These are phyloP conservation scores for Quercus cerris DNA, from an alignment of 306 rosid species.

Conservation along the genomic window DNA sequence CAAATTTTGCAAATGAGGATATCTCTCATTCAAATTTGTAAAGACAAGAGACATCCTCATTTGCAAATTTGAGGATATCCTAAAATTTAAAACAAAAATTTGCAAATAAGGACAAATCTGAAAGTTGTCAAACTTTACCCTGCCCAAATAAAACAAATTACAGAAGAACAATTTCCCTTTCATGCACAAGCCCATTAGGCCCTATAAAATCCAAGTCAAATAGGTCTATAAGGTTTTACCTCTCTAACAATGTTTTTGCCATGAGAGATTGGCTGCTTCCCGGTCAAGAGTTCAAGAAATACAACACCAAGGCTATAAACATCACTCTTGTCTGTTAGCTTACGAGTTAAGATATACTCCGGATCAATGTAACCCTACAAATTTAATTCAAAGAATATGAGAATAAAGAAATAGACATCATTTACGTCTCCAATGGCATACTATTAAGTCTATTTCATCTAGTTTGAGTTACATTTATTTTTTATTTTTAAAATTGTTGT, in stretches of 20 bases:
- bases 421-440: not conserved
- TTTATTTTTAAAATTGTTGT: not conserved
- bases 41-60: too few species aligned
- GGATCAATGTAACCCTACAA: slow-evolving; percentile 20
- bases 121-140: too few species aligned
- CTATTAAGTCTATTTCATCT: not conserved
- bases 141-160: not conserved
- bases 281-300: slow-evolving; percentile 80
- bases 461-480: not conserved
- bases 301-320: slow-evolving; percentile 52
- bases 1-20: too few species aligned
- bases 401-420: not conserved
- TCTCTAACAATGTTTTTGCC: slow-evolving; percentile 97
- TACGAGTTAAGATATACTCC: not conserved
- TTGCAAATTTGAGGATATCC: too few species aligned
- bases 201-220: not conserved
- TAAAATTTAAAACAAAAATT: too few species aligned
- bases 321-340: not conserved
- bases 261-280: slow-evolving; percentile 88
- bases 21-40: too few species aligned
- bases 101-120: not conserved
- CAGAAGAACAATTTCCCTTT: not conserved
- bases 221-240: slow-evolving; percentile 44
- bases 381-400: slow-evolving; percentile 13
- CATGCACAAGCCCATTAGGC: not conserved